Conservation (phyloP, 2,329 filamentous ascomycete species). For the Myrmaecium sp. region DNA sequence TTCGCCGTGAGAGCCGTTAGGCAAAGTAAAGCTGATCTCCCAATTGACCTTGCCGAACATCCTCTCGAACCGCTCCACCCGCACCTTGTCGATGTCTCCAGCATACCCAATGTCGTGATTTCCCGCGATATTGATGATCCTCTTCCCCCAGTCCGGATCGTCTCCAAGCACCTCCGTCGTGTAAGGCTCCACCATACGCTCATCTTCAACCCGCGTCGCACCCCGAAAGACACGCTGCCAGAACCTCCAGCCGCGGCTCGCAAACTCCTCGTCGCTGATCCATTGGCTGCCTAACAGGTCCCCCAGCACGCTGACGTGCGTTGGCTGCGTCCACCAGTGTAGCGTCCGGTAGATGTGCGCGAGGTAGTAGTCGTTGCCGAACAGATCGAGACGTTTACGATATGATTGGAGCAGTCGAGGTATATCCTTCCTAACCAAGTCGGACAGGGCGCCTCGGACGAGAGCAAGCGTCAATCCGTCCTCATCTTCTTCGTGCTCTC, state of each 20-base stretch:
- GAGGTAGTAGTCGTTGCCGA: conserved; percentile 89
- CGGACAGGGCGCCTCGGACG: conserved; percentile 3
- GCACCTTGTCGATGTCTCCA: conserved; percentile 64
- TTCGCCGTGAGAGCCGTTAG: conserved; percentile 5
- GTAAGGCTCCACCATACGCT: conserved; percentile 12
- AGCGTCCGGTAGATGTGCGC: conserved; percentile 79
- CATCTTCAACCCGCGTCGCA: conserved; percentile 41
- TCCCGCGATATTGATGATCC: conserved; percentile 77
- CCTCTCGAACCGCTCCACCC: conserved; percentile 65
- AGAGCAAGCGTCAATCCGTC: not conserved
- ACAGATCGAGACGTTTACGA: conserved; percentile 70
- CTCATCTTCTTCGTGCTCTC: no score
- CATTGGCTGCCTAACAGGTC: conserved; percentile 91
- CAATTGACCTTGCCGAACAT: conserved; percentile 83
- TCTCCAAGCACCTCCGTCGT: conserved; percentile 21
- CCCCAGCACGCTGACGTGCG: conserved; percentile 75
- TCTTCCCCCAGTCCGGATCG: conserved; percentile 47
- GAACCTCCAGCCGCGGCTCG: conserved; percentile 51
- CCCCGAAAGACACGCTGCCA: conserved; percentile 69
- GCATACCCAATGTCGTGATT: conserved; percentile 97
- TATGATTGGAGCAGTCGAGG: conserved; percentile 47
- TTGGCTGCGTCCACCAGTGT: conserved; percentile 69
- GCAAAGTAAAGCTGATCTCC: conserved; percentile 51
- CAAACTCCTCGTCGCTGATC: conserved; percentile 77
- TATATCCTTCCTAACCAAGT: conserved; percentile 34